A percentile compares a stretch with the other conserved stretches of the same genome.
These are phyloP conservation scores for Beauveria caledonica DNA, from an alignment of 2,329 filamentous ascomycete genomes.

Conservation along the genomic window DNA sequence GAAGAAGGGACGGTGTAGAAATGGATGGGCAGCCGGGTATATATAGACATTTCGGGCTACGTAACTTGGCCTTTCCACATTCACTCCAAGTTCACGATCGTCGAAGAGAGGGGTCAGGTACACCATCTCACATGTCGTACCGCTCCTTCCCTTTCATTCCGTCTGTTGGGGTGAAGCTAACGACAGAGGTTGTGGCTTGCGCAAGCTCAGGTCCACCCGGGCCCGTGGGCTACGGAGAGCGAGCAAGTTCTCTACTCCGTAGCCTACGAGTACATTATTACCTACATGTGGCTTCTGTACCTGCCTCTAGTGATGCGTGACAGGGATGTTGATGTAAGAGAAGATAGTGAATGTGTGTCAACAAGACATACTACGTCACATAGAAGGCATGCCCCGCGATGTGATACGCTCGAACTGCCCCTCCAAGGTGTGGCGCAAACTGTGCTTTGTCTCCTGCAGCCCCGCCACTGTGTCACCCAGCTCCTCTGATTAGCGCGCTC, in stretches of 20 bases:
- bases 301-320: neutral
- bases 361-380: conserved; percentile 2
- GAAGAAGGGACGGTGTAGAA: neutral
- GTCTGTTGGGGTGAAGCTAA: neutral
- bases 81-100: neutral
- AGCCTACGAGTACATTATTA: neutral
- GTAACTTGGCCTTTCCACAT: neutral
- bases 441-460: neutral
- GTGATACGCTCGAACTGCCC: neutral
- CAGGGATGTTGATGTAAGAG: neutral
- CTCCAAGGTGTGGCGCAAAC: conserved; percentile 1
- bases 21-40: neutral
- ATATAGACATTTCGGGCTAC: conserved; percentile 10
- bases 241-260: neutral
- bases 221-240: neutral
- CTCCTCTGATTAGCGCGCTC: neutral
- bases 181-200: conserved; percentile 1
- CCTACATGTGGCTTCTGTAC: neutral
- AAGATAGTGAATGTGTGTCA: neutral
- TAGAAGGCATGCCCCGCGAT: neutral
- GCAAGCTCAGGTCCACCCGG: neutral
- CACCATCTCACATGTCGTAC: neutral
- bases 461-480: neutral
- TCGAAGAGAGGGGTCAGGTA: neutral
- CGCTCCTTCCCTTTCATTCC: neutral